Evolutionary conservation across 78 protist species (phyloP), one percentile per base, ranked within the genome.

Genomic region (Cavenderia fasciculata): DNA sequence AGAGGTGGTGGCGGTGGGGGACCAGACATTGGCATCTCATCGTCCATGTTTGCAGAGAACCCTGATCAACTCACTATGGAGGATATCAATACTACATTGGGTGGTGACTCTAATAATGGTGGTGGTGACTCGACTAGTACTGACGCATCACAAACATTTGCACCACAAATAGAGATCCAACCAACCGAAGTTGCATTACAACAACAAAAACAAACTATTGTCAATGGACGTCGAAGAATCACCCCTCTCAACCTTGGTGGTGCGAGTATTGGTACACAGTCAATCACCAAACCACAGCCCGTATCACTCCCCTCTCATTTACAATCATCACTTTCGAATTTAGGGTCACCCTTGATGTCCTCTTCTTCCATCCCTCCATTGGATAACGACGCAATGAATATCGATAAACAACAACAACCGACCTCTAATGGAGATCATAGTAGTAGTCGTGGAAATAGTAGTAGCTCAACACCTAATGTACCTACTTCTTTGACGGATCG

Each of bases 1-100:
- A 6, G 6, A 2, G 2, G 1, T 47, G 51, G 41, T 51, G 40
- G 71, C 12, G 75, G 75, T 51, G n/a, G n/a, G n/a, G n/a, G n/a
- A n/a, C n/a, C n/a, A n/a, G n/a, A n/a, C n/a, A n/a, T n/a, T n/a
- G 52, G 71, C 14, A n/a, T 2, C 2, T 8, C 18, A 3, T 68
- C 31, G n/a, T 59, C 78, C 38, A 56, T 82, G 63, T 46, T 82
- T 2, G 59, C 63, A 6, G 90, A 82, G 61, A 82, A 82, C 44
- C 90, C 90, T 0, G 90, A 82, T 68, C 90, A 82, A 44, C 44
- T 82, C 36, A 56, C 76, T 29, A 68, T 82, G 78, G 90, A 82
- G 23, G 90, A 82, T 23, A 25, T 54, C 18, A 75, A 61, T 14
- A 36, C 4, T 43, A n/a, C 23, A 27, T 21, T 12, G 31, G 21